Percentiles rank a stretch among this genome's conserved stretches.
phyloP scores from a whole-genome alignment of 2,329 filamentous ascomycete genomes.

The Aspergillus versicolor region DNA sequence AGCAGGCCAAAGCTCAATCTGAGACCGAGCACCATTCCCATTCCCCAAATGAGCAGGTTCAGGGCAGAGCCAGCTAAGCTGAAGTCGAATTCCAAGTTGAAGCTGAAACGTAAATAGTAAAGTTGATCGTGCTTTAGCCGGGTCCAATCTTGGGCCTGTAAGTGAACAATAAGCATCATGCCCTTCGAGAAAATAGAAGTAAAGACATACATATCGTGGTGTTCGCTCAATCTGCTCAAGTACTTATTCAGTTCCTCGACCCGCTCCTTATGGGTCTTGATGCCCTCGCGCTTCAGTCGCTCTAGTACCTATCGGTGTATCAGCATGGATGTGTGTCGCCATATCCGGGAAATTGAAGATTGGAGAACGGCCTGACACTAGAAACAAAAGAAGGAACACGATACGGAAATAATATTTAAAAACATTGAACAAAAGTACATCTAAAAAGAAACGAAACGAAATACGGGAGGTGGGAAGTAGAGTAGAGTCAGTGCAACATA shows the following conservation, averaged over 20 bases:
- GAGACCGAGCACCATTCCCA: not conserved
- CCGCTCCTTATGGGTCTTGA: conserved; percentile 95
- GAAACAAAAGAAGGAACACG: not conserved
- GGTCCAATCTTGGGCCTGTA: conserved; percentile 43
- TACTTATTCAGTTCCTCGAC: conserved; percentile 96
- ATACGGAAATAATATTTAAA: not conserved
- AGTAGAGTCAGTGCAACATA: conserved; percentile 46
- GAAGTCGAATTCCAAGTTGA: not conserved
- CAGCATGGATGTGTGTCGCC: conserved; percentile 3
- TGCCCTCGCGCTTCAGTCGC: conserved; percentile 75
- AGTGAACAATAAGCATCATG: not conserved
- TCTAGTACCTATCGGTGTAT: conserved; percentile 66
- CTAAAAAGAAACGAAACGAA: not conserved
- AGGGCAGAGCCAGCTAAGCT: not conserved
- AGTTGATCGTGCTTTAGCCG: conserved; percentile 28
- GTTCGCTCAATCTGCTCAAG: conserved; percentile 85
- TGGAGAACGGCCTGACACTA: not conserved
- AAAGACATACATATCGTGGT: conserved; percentile 82
- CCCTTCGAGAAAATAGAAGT: not conserved
- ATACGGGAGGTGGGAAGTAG: not conserved
- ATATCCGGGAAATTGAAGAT: not conserved
- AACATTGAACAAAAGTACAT: not conserved
- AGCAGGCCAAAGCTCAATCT: conserved; percentile 1
- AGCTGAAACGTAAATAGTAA: not conserved
- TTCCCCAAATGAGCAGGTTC: not conserved